A percentile compares a stretch with the other conserved stretches of the same genome.
These are phyloP conservation scores for Pseudonitzschia delicatissima DNA, from an alignment of 108 stramenopile genomes.

Conservation along the genomic window DNA sequence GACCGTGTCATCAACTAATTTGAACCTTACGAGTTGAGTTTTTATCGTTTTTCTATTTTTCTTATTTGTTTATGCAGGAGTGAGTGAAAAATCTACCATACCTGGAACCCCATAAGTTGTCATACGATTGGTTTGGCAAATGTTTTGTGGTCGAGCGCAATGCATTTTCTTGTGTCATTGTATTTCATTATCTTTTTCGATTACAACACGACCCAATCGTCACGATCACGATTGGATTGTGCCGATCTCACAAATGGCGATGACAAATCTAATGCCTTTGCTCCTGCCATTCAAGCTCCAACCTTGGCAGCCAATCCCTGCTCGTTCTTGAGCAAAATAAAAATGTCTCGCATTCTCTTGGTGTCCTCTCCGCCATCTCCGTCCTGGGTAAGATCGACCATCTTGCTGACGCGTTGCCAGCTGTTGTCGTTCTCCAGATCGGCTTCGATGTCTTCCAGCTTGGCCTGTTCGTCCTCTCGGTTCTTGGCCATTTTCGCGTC, in stretches of 20 bases:
- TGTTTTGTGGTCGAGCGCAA: too few species aligned
- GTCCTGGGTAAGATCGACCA: constrained; percentile 84
- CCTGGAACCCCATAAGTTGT: too few species aligned
- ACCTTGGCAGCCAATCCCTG: constrained; percentile 58
- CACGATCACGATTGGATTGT: constrained; percentile 1
- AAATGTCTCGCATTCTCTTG: constrained; percentile 78
- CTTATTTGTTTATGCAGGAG: background rate
- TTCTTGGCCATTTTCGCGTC: constrained; percentile 81
- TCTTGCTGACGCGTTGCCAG: constrained; percentile 86
- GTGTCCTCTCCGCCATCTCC: constrained; percentile 56
- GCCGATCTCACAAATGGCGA: background rate
- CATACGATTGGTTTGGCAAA: too few species aligned
- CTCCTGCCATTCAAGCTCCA: constrained; percentile 26
- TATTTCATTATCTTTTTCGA: too few species aligned
- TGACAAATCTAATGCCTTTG: background rate
- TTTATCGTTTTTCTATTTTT: background rate
- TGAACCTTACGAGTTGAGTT: too few species aligned
- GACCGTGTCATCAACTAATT: too few species aligned
- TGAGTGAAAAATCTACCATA: too few species aligned
- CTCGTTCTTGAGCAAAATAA: constrained; percentile 88
- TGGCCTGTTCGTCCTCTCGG: constrained; percentile 85
- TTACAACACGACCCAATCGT: background rate
- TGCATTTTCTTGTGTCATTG: background rate
- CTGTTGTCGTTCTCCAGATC: constrained; percentile 89
- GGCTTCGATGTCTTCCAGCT: constrained; percentile 92